Base-by-base conservation (phyloP, 1,284 basidiomycete species). In the Golubevia pallescens region DNA sequence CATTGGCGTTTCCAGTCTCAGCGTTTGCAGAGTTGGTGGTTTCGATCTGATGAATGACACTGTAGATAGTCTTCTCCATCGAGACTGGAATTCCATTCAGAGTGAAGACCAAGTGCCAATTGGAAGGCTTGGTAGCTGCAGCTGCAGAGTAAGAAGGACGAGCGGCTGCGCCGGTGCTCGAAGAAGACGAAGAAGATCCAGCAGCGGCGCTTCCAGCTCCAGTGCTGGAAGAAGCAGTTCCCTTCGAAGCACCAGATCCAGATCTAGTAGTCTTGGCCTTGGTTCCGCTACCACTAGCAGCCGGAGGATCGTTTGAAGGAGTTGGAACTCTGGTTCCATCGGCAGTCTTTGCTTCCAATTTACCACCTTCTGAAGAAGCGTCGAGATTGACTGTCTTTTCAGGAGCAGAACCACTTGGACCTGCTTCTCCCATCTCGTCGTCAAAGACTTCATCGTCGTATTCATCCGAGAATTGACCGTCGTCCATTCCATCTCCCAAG, bases 331-430 rank as follows among this genome's bases (percentile, higher is more conserved):
- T 24, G n/a, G 55, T 57, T 24, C 55, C 55, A 13, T 57, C 55
- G 10, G 55, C 23, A 24, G 55, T 57, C 55, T 34, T 57, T 10
- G 55, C 55, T 57, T 57, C 55, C n/a, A 57, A 16, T 20, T 52
- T 20, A n/a, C 70, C 74, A 34, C 67, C 75, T 19, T 78, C 76
- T 61, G 72, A 69, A 19, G 71, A 73, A 24, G 78, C 75, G 34
- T 77, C 68, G 20, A 80, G 71, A 24, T 75, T 75, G 65, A 80
- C 71, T 6, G 78, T 79, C 68, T 74, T 73, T 63, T 79, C 77
- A 6, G 59, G 74, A 19, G 65, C 65, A 13, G 57, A 28, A 21
- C 42, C 66, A 38, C 42, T 54, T 59, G 28, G 28, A 28, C 28
- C 32, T 63, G n/a, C n/a, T 63, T 51, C 1, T 77, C 77, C 62